Conservation (phyloP, 2,329 filamentous ascomycete species). For the Zymoseptoria brevis region DNA sequence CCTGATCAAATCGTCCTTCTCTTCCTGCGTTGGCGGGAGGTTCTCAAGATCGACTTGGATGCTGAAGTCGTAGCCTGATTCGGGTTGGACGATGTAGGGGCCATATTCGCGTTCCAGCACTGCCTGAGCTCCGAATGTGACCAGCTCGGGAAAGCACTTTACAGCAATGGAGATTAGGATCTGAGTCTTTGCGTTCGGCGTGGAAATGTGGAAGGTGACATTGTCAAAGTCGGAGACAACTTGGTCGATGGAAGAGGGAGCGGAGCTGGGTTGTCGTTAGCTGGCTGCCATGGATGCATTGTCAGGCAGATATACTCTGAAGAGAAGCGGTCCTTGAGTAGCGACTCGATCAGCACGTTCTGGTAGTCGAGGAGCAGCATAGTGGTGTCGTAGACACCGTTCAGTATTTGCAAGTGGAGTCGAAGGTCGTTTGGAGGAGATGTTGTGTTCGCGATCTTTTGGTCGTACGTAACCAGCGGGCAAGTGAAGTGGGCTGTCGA, state of each 20-base stretch:
- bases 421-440: not conserved
- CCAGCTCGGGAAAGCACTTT: conserved; percentile 86
- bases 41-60: conserved; percentile 81
- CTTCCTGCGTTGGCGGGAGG: conserved; percentile 76
- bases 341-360: conserved; percentile 93
- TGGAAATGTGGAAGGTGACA: conserved; percentile 97
- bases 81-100: conserved; percentile 76
- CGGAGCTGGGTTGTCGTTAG: conserved; percentile 53
- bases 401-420: not conserved
- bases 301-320: conserved; percentile 19
- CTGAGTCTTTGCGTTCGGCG: conserved; percentile 84
- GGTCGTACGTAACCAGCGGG: not conserved
- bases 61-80: conserved; percentile 93
- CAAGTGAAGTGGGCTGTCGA: conserved; percentile 1
- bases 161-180: conserved; percentile 93
- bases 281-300: conserved; percentile 1
- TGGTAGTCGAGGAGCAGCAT: conserved; percentile 98
- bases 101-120: conserved; percentile 94
- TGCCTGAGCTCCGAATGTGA: conserved; percentile 85
- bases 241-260: conserved; percentile 88
- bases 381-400: conserved; percentile 18
- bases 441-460: not conserved
- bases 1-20: conserved; percentile 74
- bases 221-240: conserved; percentile 98
- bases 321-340: conserved; percentile 86